Evolutionary conservation across 208 protist species (phyloP).

Genomic region (Leishmania tropica): DNA sequence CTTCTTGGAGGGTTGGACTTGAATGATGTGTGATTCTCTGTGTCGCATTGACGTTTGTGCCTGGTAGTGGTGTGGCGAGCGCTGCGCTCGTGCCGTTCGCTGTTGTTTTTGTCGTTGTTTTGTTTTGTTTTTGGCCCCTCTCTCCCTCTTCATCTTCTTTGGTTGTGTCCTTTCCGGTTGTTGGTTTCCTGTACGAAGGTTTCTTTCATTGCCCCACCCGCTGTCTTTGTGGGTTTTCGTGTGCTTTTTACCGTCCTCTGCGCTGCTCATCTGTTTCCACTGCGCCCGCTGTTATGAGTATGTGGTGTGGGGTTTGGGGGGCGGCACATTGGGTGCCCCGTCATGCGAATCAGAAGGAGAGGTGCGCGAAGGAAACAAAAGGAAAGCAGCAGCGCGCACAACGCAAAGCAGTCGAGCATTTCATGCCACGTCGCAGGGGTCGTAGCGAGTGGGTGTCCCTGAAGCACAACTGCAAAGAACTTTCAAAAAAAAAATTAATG

Average conservation of each 20-base stretch:
- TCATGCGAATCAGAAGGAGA: not conserved
- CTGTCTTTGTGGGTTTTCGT: not conserved
- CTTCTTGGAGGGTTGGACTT: not conserved
- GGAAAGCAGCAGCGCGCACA: not conserved
- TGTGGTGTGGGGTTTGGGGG: not conserved
- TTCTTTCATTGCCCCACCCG: not conserved
- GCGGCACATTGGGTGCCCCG: not conserved
- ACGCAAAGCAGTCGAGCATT: not conserved
- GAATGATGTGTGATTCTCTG: not conserved
- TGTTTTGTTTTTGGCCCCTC: not conserved
- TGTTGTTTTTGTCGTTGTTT: not conserved
- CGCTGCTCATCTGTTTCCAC: not conserved
- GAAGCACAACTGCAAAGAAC: not conserved
- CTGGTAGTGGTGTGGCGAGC: not conserved
- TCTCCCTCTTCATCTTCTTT: not conserved
- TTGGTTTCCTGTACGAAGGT: conserved; percentile 2
- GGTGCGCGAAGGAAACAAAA: too few species aligned
- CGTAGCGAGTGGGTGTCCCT: not conserved
- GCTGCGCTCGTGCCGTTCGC: not conserved
- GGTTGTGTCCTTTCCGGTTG: not conserved
- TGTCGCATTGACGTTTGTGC: not conserved
- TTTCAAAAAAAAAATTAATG: not conserved
- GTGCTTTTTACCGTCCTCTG: not conserved
- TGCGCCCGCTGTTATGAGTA: not conserved
- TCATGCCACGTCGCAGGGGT: not conserved